Conservation (phyloP, 2,329 filamentous ascomycete species). For the Metarhizium anisopliae region DNA sequence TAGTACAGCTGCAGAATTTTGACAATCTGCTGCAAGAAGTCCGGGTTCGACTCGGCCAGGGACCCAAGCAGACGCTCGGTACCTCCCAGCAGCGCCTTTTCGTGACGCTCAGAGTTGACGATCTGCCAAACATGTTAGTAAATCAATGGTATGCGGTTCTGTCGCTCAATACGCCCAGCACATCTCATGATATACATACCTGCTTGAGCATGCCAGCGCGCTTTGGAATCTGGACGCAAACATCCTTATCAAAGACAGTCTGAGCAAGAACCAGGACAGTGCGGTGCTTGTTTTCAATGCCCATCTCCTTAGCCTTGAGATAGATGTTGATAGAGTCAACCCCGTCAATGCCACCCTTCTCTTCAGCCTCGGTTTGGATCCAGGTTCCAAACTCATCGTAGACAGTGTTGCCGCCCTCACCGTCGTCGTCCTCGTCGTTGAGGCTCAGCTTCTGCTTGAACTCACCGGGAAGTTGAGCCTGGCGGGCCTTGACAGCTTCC, state of each 20-base stretch:
- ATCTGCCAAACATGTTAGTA: conserved; percentile 6
- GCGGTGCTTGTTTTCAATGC: conserved; percentile 90
- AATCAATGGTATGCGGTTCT: background rate
- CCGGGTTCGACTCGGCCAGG: conserved; percentile 66
- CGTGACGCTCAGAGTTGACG: conserved; percentile 81
- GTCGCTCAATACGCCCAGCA: too few species aligned
- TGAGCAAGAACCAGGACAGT: conserved; percentile 87
- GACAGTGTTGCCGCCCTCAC: conserved; percentile 63
- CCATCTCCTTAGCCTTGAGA: conserved; percentile 91
- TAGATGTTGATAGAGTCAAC: conserved; percentile 88
- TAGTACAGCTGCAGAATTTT: conserved; percentile 87
- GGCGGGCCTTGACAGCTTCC: conserved; percentile 88
- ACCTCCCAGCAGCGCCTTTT: conserved; percentile 91
- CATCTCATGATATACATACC: conserved; percentile 33
- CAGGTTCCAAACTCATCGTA: conserved; percentile 92
- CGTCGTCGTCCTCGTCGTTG: conserved; percentile 73
- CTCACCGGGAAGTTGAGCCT: conserved; percentile 85
- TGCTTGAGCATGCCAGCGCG: conserved; percentile 85
- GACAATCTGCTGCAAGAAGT: conserved; percentile 66
- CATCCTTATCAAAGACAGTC: conserved; percentile 86
- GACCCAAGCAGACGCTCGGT: conserved; percentile 80
- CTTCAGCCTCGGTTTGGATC: conserved; percentile 67
- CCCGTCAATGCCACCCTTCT: conserved; percentile 65
- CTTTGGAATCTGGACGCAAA: conserved; percentile 76
- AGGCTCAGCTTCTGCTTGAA: conserved; percentile 88